Conservation (phyloP, 148 eudicot species). For the Diospyros lotus region DNA sequence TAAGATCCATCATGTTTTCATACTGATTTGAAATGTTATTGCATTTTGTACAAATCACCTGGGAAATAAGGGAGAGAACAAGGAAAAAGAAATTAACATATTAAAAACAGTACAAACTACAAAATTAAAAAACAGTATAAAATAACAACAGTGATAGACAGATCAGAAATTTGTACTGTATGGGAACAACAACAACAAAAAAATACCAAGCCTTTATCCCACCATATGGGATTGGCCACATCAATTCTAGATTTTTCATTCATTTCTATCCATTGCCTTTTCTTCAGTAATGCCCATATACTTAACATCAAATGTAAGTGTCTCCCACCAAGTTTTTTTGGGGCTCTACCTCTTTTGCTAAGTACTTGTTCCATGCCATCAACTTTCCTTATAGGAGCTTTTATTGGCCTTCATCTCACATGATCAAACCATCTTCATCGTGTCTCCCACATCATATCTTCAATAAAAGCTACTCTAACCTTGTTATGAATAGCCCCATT, state of each 20-base stretch:
- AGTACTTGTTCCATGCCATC: too few species aligned
- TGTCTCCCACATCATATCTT: too few species aligned
- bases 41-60: slow-evolving; percentile 82
- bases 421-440: too few species aligned
- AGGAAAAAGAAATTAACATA: neutral
- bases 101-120: neutral
- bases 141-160: neutral
- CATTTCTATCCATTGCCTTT: too few species aligned
- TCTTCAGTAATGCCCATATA: too few species aligned
- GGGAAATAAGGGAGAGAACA: slow-evolving; percentile 10
- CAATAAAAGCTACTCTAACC: too few species aligned
- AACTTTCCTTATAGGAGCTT: too few species aligned
- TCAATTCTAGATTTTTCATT: neutral
- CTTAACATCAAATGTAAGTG: too few species aligned
- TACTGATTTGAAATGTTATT: slow-evolving; percentile 71
- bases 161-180: neutral
- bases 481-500: too few species aligned
- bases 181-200: neutral
- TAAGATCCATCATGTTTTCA: slow-evolving; percentile 93
- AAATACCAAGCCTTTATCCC: neutral
- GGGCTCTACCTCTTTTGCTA: too few species aligned
- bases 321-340: too few species aligned
- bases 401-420: too few species aligned
- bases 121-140: neutral
- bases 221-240: neutral